phyloP scores from a whole-genome alignment of 2,329 filamentous ascomycete genomes.

The Teratosphaeria nubilosa region DNA sequence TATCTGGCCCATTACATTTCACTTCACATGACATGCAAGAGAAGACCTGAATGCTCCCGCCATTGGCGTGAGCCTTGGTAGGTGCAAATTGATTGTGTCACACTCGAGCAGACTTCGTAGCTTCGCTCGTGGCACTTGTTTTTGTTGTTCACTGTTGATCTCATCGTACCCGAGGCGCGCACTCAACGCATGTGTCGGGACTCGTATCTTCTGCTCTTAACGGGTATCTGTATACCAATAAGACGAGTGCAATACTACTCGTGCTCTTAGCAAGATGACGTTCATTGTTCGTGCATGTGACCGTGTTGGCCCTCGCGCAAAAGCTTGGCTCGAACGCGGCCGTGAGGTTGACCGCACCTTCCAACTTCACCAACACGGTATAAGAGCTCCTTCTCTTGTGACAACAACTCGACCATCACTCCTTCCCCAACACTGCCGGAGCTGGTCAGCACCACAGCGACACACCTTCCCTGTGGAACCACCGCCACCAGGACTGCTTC shows the following conservation, averaged over 20 bases:
- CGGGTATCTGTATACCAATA: not conserved
- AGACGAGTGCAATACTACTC: not conserved
- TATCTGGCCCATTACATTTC: not conserved
- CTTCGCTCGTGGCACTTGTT: not conserved
- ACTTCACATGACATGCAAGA: not conserved
- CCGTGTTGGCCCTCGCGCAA: not conserved
- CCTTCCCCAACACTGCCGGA: constrained; percentile 1
- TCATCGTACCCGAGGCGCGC: not conserved
- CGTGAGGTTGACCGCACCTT: not conserved
- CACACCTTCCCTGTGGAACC: constrained; percentile 1
- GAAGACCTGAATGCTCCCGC: not conserved
- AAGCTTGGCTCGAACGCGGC: not conserved
- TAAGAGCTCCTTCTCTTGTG: not conserved
- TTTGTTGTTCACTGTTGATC: not conserved
- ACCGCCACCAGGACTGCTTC: constrained; percentile 1
- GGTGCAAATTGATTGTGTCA: not conserved
- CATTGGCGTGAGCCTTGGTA: not conserved
- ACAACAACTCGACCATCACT: not conserved
- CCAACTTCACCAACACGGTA: not conserved
- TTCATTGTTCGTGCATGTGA: constrained; percentile 1
- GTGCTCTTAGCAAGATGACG: not conserved
- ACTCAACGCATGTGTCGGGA: not conserved
- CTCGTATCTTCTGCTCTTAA: not conserved
- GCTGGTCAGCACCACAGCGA: not conserved
- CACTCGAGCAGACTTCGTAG: not conserved